Percentiles rank a stretch among this genome's conserved stretches.
Conservation (phyloP, 345 rosid species). For the Brassica incana region DNA sequence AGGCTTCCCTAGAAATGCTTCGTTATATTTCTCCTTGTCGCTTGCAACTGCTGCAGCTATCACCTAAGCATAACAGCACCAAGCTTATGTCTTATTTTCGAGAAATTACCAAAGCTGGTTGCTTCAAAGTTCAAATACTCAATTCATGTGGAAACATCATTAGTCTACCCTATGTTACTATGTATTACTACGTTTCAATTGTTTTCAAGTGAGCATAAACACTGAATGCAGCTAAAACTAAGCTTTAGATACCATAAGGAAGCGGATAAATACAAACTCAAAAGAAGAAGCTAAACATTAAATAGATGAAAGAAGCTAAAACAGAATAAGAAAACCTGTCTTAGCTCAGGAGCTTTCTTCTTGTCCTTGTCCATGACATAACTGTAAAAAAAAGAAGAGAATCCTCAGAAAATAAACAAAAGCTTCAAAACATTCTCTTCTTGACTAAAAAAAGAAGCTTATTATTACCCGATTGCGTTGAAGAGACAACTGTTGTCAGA, state of each 20-base stretch:
- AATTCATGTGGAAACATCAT: background rate
- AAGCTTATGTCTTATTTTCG: background rate
- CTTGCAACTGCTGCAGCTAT: constrained; percentile 91
- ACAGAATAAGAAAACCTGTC: constrained; percentile 49
- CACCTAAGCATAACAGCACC: constrained; percentile 50
- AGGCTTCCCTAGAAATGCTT: constrained; percentile 83
- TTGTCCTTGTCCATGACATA: constrained; percentile 88
- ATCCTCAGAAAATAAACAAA: background rate
- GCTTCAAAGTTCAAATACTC: background rate
- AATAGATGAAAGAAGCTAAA: constrained; percentile 13
- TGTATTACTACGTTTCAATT: background rate
- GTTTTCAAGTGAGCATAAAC: background rate
- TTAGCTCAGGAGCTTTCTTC: constrained; percentile 55
- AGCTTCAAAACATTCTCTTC: background rate
- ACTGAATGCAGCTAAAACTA: background rate
- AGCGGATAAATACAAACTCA: constrained; percentile 10
- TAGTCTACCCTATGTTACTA: background rate
- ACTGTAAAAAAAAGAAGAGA: constrained; percentile 41
- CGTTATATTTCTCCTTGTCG: constrained; percentile 67
- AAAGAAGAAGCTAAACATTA: background rate
- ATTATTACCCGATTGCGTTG: constrained; percentile 83
- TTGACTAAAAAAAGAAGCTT: constrained; percentile 3
- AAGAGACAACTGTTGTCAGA: constrained; percentile 97
- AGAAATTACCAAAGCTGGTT: background rate
- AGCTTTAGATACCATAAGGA: background rate